Conservation (phyloP, 148 eudicot genomes). For the Vaccinium vitisidaea region DNA sequence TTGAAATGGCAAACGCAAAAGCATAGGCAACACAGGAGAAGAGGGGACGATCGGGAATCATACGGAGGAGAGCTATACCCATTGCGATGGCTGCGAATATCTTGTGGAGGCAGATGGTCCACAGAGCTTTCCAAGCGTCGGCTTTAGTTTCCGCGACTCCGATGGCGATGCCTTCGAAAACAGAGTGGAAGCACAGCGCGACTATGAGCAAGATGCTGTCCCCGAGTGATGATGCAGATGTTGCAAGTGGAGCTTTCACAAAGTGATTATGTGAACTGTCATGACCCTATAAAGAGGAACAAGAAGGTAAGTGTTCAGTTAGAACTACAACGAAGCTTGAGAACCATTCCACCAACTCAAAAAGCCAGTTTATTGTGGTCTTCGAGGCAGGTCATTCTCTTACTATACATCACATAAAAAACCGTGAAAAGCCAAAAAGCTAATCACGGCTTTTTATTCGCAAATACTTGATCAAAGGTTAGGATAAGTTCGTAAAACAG, state of each 20-base stretch:
- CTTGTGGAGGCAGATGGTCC: slow-evolving; percentile 68
- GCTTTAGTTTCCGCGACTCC: slow-evolving; percentile 52
- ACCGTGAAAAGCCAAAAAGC: too few species aligned
- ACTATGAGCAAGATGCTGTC: slow-evolving; percentile 57
- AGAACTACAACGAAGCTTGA: not conserved
- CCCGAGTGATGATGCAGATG: slow-evolving; percentile 44
- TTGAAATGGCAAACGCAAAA: slow-evolving; percentile 64
- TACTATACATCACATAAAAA: too few species aligned
- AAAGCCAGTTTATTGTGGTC: too few species aligned
- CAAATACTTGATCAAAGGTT: not conserved
- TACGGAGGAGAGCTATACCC: slow-evolving; percentile 64
- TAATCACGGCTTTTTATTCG: too few species aligned
- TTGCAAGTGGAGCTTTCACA: slow-evolving; percentile 27
- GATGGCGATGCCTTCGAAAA: slow-evolving; percentile 68
- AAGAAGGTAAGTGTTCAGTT: not conserved
- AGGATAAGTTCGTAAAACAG: not conserved
- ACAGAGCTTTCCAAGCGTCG: slow-evolving; percentile 67
- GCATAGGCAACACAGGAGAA: slow-evolving; percentile 52
- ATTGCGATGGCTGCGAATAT: slow-evolving; percentile 67
- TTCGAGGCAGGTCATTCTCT: too few species aligned
- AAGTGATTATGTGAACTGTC: slow-evolving; percentile 13
- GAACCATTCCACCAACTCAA: too few species aligned
- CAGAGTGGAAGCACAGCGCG: slow-evolving; percentile 68
- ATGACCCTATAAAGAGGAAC: slow-evolving; percentile 17
- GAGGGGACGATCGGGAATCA: slow-evolving; percentile 58